Percentiles rank a stretch among this genome's conserved stretches.
Evolutionary conservation across 179 eudicot genomes (phyloP).

Genomic region (Nepenthes alata): DNA sequence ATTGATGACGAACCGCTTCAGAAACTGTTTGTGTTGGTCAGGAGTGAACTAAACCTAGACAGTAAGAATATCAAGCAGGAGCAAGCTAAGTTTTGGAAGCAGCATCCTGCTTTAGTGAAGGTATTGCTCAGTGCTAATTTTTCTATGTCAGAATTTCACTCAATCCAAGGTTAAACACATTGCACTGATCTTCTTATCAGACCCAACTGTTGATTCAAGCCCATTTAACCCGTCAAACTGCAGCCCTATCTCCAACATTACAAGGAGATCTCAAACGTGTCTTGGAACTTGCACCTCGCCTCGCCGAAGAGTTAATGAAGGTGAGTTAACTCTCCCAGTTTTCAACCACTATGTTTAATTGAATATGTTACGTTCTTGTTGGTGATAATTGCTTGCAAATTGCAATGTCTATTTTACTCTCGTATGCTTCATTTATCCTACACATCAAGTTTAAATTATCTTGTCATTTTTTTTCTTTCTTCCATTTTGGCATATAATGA

Average conservation of each 20-base stretch:
- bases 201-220: slow-evolving; percentile 82
- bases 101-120: slow-evolving; percentile 85
- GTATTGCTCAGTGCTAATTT: slow-evolving; percentile 19
- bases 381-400: too few species aligned
- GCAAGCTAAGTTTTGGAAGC: slow-evolving; percentile 94
- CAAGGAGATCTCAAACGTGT: slow-evolving; percentile 63
- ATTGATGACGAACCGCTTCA: slow-evolving; percentile 79
- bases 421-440: too few species aligned
- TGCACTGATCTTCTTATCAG: slow-evolving; percentile 26
- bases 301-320: slow-evolving; percentile 83
- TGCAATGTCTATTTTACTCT: too few species aligned
- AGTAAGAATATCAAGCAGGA: slow-evolving; percentile 79
- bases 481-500: too few species aligned
- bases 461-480: too few species aligned
- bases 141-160: background rate
- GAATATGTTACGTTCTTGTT: too few species aligned
- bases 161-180: background rate
- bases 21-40: slow-evolving; percentile 56
- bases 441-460: too few species aligned
- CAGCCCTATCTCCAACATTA: slow-evolving; percentile 52
- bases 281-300: slow-evolving; percentile 78
- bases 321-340: slow-evolving; percentile 15
- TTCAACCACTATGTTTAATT: too few species aligned
- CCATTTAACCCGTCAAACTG: slow-evolving; percentile 60
- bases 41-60: slow-evolving; percentile 82